Percentiles rank a stretch among this genome's conserved stretches.
These are phyloP conservation scores for Ulota crispa DNA, from an alignment of 225 moss, liverwort and hornwort species.

Conservation along the genomic window DNA sequence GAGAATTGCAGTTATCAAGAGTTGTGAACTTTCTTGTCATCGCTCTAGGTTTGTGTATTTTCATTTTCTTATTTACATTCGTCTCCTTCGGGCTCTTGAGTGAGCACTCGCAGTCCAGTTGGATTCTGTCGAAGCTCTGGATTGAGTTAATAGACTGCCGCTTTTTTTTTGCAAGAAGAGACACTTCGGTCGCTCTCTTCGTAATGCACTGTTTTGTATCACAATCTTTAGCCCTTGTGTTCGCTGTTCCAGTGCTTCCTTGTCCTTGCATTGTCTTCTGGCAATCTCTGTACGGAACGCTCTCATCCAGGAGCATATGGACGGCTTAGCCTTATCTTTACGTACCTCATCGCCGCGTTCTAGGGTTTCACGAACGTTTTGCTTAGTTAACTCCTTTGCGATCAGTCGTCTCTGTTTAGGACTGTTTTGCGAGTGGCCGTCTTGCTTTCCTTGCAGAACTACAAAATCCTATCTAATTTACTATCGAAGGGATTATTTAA, in stretches of 20 bases:
- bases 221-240: neutral
- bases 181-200: neutral
- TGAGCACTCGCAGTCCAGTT: neutral
- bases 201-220: neutral
- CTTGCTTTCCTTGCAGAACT: neutral
- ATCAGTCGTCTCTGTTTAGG: neutral
- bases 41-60: neutral
- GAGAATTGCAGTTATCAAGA: neutral
- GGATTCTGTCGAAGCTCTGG: neutral
- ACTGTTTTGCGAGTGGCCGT: neutral
- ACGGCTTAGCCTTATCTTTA: slow-evolving; percentile 5
- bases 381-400: neutral
- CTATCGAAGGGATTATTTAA: neutral
- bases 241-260: neutral
- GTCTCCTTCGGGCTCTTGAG: neutral
- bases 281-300: neutral
- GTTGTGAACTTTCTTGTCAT: neutral
- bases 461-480: neutral
- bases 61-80: neutral
- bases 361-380: neutral
- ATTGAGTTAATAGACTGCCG: neutral
- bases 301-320: neutral
- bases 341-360: neutral
- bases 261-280: slow-evolving; percentile 18
- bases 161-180: neutral